Conservation (phyloP, 148 eudicot species). For the Rhododendron ferrugineum region DNA sequence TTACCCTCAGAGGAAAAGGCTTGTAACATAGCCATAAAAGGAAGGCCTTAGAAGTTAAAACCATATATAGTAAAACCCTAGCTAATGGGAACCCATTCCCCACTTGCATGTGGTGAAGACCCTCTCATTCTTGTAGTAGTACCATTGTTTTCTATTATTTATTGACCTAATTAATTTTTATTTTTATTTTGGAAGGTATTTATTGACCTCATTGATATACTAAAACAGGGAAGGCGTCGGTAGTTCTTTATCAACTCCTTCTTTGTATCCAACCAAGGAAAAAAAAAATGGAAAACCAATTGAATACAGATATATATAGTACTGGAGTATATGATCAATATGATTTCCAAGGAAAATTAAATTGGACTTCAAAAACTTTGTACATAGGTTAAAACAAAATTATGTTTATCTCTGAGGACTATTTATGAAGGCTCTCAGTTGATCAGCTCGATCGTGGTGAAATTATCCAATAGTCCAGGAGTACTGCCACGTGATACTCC, state of each 20-base stretch:
- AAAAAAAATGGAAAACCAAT: background rate
- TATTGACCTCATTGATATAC: background rate
- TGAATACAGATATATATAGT: background rate
- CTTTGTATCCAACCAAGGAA: background rate
- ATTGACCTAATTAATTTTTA: too few relatives aligned
- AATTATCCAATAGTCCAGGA: too few relatives aligned
- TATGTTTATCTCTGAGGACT: constrained; percentile 4
- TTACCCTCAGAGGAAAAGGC: background rate
- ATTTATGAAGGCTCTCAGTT: background rate
- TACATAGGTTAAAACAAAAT: background rate
- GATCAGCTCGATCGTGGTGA: background rate
- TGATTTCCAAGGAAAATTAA: background rate
- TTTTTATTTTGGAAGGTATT: background rate
- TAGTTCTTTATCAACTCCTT: background rate
- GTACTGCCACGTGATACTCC: too few relatives aligned
- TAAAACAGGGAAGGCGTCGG: background rate
- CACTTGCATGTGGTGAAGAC: too few relatives aligned
- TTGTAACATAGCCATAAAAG: background rate
- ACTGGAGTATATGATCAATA: too few relatives aligned
- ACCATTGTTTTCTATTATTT: too few relatives aligned
- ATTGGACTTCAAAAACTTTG: background rate
- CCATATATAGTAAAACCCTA: background rate
- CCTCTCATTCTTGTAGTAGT: too few relatives aligned
- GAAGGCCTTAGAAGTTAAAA: background rate
- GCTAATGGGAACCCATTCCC: too few relatives aligned